Evolutionary conservation across 176 grass and related monocot species (phyloP), one percentile per base, ranked within the genome.

Genomic region (Eleusine coracana): DNA sequence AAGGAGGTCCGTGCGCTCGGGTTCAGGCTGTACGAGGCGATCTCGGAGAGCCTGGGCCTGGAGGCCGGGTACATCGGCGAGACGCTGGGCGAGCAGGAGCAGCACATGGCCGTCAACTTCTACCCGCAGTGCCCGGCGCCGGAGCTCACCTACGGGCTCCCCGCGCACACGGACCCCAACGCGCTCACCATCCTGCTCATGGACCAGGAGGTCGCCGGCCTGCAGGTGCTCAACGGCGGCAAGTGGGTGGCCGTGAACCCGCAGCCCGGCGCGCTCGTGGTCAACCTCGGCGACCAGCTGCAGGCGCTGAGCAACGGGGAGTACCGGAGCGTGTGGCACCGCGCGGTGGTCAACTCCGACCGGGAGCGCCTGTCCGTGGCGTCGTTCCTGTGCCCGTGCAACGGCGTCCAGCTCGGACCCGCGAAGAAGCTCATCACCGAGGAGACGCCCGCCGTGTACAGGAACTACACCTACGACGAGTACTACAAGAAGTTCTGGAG

Each of bases 401-500:
- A 84, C 73, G 62, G 71, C 66, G 89, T 80, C 13, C 23, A 72
- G 63, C 88, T 97, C 49, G 83, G 82, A 52, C 94, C 94, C n/a
- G 81, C 94, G 2, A 51, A 70, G 78, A 91, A 91, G 72, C 94
- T 97, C 75, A 52, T 88, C 74, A 78, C 64, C 23, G 68, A 89
- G 5, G 80, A 76, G 2, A 83, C 91, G 1, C 84, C 88, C 2
- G 91, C 94, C 27, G 41, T 93, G 17, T 97, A 97, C 68, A 16
- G 91, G 34, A 87, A 29, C 69, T 97, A 89, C 84, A 97, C 94
- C 1, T 97, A 97, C 6, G 86, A 89, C 34, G 91, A 97, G 71
- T 97, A 97, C 78, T 97, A 97, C 86, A 89, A 88, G 36, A 93
- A 86, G 51, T 97, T 97, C 73, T 97, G 94, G 94, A 97, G 89